These are phyloP conservation scores for Wickerhamomyces chaumierensis DNA, from an alignment of 805 yeast species.

Conservation along the genomic window DNA sequence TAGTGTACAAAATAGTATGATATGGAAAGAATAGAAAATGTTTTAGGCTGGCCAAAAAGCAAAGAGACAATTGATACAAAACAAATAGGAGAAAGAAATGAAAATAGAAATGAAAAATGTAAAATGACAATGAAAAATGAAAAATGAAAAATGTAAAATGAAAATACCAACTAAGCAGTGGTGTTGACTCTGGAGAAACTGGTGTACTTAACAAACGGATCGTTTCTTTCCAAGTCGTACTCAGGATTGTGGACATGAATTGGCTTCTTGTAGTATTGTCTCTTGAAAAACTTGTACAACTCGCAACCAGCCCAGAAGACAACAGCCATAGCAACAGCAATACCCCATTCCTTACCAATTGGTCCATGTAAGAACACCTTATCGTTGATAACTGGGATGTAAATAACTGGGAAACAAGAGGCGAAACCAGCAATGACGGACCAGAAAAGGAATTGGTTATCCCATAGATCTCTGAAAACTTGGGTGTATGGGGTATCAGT, in stretches of 20 bases:
- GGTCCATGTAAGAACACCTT: constrained; percentile 64
- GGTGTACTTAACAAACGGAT: constrained; percentile 53
- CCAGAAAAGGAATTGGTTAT: constrained; percentile 72
- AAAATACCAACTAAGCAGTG: neutral
- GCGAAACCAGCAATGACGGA: constrained; percentile 61
- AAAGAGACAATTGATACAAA: too few species aligned
- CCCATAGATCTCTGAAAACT: constrained; percentile 55
- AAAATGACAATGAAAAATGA: neutral
- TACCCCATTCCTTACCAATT: constrained; percentile 74
- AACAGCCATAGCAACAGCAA: constrained; percentile 48
- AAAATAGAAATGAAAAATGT: too few species aligned
- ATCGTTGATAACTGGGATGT: constrained; percentile 78
- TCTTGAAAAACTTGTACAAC: constrained; percentile 54
- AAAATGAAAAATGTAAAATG: neutral
- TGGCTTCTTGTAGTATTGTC: constrained; percentile 34
- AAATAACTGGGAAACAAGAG: constrained; percentile 70
- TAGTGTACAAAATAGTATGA: neutral
- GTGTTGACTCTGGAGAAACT: constrained; percentile 37
- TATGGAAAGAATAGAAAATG: too few species aligned
- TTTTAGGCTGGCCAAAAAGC: too few species aligned
- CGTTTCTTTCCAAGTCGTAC: constrained; percentile 47
- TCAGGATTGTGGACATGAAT: constrained; percentile 44
- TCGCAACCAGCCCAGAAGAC: constrained; percentile 54
- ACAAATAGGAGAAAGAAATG: too few species aligned
- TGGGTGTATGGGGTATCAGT: constrained; percentile 48